Base-by-base conservation (phyloP, 192 early-diverging fungal genomes). In the Coemansia sp. region DNA sequence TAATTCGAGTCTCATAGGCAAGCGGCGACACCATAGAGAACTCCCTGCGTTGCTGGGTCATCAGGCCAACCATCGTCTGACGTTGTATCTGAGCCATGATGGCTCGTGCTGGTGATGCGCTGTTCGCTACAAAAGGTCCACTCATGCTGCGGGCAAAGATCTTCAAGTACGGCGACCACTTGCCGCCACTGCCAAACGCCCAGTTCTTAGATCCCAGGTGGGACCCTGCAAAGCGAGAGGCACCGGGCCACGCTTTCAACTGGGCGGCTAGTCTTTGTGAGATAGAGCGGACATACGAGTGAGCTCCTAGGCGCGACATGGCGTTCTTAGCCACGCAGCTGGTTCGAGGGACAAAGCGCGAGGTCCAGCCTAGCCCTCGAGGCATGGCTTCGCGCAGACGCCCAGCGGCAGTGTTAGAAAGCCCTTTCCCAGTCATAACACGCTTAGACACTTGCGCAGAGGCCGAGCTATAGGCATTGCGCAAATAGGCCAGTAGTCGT, bases 101-200 rank as follows among this genome's bases (percentile, higher is more conserved):
- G 0, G 62, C 62, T 17, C 69, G 67, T 13, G 70, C 75, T 3
- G 75, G 68, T 10, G 68, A 17, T 3, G 66, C n/a, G 28, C 26
- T 66, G 3, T 40, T 50, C 23, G 44, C 35, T 2, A 47, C 55
- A 42, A 72, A 77, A 19, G 66, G 57, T 3, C 33, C 58, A 50
- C 79, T 61, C 30, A 82, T 28, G 49, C 46, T 64, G 4, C 62
- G 64, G 32, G 63, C 30, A 62, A 82, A 40, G 1, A 55, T 67
- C 17, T 59, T 66, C 47, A 70, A 33, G 42, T 74, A 82, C 0
- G 75, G 80, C 62, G 75, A 73, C 79, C 79, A 82, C 37, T 55
- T 70, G 26, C 79, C 79, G 53, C 79, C 79, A 13, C 67, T 61
- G 13, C 67, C 72, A 66, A 82, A 82, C 10, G 71, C 79, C 64